Evolutionary conservation across 495 filamentous ascomycete genomes (phyloP).

Genomic region (Penicillium dipodomyicola): DNA sequence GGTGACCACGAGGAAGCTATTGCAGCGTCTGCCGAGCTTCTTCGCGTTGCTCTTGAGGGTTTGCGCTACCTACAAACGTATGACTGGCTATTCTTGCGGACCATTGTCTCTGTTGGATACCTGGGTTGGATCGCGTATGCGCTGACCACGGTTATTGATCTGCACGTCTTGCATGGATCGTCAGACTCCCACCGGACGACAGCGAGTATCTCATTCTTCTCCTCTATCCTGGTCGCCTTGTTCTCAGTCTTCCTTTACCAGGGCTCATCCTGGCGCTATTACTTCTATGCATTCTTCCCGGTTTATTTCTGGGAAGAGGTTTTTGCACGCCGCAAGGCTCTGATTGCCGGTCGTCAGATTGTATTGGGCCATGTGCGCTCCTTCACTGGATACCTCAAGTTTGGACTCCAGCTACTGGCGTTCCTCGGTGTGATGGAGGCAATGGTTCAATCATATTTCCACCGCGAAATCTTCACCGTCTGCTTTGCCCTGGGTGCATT

Average conservation of each 20-base stretch:
- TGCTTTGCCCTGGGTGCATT: slow-evolving; percentile 72
- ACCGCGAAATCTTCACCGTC: slow-evolving; percentile 80
- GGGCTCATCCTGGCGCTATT: slow-evolving; percentile 79
- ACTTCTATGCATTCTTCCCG: slow-evolving; percentile 89
- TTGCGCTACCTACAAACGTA: slow-evolving; percentile 93
- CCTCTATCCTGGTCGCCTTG: slow-evolving; percentile 67
- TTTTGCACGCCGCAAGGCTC: slow-evolving; percentile 68
- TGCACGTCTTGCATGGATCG: slow-evolving; percentile 78
- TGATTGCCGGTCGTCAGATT: slow-evolving; percentile 63
- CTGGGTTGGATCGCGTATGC: slow-evolving; percentile 97
- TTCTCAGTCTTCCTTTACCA: slow-evolving; percentile 80
- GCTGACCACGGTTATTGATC: slow-evolving; percentile 83
- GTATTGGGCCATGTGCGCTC: slow-evolving; percentile 67
- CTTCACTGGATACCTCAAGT: slow-evolving; percentile 49
- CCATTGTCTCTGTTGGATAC: slow-evolving; percentile 91
- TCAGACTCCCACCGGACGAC: slow-evolving; percentile 63
- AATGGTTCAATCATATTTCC: slow-evolving; percentile 85
- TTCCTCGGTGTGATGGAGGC: slow-evolving; percentile 78
- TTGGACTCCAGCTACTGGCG: slow-evolving; percentile 56
- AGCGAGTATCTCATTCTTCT: slow-evolving; percentile 63
- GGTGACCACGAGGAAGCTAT: slow-evolving; percentile 74
- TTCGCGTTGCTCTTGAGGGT: slow-evolving; percentile 75
- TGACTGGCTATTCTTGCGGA: slow-evolving; percentile 96
- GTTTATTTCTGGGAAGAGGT: slow-evolving; percentile 97
- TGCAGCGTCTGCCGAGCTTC: slow-evolving; percentile 66